Percentiles rank a stretch among this genome's conserved stretches.
These are phyloP conservation scores for Trichoderma koningiopsis DNA, from an alignment of 2,329 filamentous ascomycete genomes.

Conservation along the genomic window DNA sequence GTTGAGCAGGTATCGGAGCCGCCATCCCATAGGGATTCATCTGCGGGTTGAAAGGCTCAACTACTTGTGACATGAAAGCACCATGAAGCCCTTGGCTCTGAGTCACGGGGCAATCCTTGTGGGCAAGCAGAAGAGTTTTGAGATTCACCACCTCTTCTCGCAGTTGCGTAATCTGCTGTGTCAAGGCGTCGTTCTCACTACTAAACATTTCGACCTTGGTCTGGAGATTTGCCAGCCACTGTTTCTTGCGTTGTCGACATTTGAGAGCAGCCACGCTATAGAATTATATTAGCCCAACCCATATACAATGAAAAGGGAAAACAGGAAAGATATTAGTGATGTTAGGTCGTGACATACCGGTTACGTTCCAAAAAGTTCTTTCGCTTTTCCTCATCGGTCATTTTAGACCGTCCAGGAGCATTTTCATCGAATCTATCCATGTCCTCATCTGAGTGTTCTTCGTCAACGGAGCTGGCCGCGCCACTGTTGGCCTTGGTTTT, in stretches of 20 bases:
- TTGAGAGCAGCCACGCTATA: constrained; percentile 89
- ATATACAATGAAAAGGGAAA: too few species aligned
- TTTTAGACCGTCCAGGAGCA: constrained; percentile 66
- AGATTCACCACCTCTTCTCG: constrained; percentile 93
- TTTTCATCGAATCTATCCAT: constrained; percentile 60
- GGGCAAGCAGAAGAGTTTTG: constrained; percentile 87
- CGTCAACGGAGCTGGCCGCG: constrained; percentile 30
- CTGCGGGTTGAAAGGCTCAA: constrained; percentile 57
- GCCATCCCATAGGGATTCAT: constrained; percentile 64
- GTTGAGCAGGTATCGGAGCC: constrained; percentile 53
- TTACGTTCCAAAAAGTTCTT: constrained; percentile 98
- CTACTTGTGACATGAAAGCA: constrained; percentile 58
- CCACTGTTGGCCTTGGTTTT: constrained; percentile 60
- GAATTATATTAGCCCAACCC: background rate
- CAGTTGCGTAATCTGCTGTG: constrained; percentile 78
- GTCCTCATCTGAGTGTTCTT: constrained; percentile 56
- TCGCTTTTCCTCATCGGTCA: constrained; percentile 98
- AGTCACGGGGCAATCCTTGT: constrained; percentile 94
- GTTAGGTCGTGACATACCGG: constrained; percentile 62
- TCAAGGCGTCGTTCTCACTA: constrained; percentile 86
- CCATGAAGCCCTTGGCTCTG: constrained; percentile 72
- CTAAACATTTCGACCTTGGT: constrained; percentile 92
- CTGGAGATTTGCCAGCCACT: constrained; percentile 95
- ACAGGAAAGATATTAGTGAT: background rate
- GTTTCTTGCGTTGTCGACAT: constrained; percentile 97